phyloP scores from a whole-genome alignment of 2,329 filamentous ascomycete species.

The Aspergillus puulaauensis region DNA sequence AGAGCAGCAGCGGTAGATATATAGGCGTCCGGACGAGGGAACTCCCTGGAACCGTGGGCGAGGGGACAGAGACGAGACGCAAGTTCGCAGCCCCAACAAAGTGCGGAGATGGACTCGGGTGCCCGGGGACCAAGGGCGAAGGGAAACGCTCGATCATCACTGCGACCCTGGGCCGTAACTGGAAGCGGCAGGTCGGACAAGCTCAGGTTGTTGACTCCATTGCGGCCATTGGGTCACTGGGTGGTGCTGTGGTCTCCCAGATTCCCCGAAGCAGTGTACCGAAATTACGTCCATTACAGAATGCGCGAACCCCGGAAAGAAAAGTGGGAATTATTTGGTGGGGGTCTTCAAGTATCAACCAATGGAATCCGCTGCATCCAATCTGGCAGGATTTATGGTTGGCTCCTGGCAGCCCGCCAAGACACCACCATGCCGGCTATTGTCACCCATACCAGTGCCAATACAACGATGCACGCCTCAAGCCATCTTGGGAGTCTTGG shows the following conservation, averaged over 20 bases:
- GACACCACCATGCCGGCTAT: no score
- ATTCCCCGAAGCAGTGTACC: background rate
- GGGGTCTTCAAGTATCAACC: background rate
- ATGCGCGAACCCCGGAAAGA: slow-evolving; percentile 5
- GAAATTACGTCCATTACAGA: background rate
- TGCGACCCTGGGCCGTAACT: background rate
- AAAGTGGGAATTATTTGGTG: background rate
- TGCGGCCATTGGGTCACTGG: no score
- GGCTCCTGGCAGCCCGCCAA: background rate
- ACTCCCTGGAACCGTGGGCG: background rate
- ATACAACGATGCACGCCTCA: background rate
- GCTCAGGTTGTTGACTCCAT: no score
- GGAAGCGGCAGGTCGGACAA: background rate
- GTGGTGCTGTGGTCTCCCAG: background rate
- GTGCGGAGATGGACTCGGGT: slow-evolving; percentile 2
- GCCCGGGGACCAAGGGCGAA: slow-evolving; percentile 15
- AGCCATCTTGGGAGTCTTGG: background rate
- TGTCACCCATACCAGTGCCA: background rate
- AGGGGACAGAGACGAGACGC: background rate
- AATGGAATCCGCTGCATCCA: background rate
- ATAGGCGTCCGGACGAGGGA: background rate
- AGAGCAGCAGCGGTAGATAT: background rate
- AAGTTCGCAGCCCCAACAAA: background rate
- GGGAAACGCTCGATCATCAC: slow-evolving; percentile 14
- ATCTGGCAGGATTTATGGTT: slow-evolving; percentile 10